Base-by-base conservation (phyloP, 2,329 filamentous ascomycete genomes). In the Colletotrichum sidae region DNA sequence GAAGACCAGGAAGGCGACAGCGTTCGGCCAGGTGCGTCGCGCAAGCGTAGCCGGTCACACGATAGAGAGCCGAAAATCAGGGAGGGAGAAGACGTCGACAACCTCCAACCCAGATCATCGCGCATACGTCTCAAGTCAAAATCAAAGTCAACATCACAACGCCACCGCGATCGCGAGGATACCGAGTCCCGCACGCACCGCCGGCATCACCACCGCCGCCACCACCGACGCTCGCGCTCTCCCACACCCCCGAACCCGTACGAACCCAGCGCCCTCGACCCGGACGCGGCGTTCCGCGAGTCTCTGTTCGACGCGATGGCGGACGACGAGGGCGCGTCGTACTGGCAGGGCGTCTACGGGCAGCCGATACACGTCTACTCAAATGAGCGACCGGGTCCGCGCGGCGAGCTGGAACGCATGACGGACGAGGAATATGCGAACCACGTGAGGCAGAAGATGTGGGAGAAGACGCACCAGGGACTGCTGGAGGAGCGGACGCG, bases 241-340 rank as follows among this genome's bases (percentile, higher is more conserved):
- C 79, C 80, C 2, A 81, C 83, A 3, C 81, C 81, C 0, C 77
- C 78, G 0, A 81, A 87, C 65, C 83, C 84, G 0, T 77, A 81
- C 70, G 80, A 81, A 0, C 76, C 78, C 3, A 77, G 79, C 2
- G 76, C 81, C 0, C 81, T 92, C 13, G 87, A 91, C 70, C 85
- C 92, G 0, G 90, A 93, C 45, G 83, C 86, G 0, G 93, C 95
- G 1, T 99, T 99, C 76, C 90, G 93, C 37, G 93, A 97, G 77
- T 97, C 94, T 1, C 89, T 99, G 6, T 98, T 98, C 79, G 96
- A 99, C 77, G 96, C 96, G 38, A 90, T 99, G 78, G 95, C 94
- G 42, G 96, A 99, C 77, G 95, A 98, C 74, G 96, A 99, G 79
- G 96, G 95, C 51, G 96, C 96, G 2, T 87, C 89, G 8, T 99